Evolutionary conservation across 2,329 filamentous ascomycete genomes (phyloP).

Genomic region (Cryphonectria japonica): DNA sequence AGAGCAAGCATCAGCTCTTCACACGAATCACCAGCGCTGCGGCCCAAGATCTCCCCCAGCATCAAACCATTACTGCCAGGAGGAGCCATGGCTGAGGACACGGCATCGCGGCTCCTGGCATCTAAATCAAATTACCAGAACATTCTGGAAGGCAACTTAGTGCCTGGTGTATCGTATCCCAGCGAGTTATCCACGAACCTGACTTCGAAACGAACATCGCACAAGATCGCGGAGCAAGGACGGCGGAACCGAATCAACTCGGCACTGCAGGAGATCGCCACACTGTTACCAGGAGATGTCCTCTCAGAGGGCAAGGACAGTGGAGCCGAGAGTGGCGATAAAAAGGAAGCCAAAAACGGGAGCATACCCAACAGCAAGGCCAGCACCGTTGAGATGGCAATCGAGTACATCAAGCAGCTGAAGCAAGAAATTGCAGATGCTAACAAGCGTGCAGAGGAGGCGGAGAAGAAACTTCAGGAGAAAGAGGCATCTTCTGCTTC

Average conservation of each 20-base stretch:
- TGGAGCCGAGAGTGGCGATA: slow-evolving; percentile 51
- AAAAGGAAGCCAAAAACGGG: slow-evolving; percentile 44
- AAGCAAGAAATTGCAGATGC: slow-evolving; percentile 73
- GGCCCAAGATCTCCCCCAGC: slow-evolving; percentile 88
- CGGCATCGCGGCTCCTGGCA: slow-evolving; percentile 75
- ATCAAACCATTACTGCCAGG: slow-evolving; percentile 87
- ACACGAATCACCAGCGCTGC: slow-evolving; percentile 82
- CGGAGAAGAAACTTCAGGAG: slow-evolving; percentile 61
- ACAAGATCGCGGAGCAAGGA: slow-evolving; percentile 97
- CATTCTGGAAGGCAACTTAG: slow-evolving; percentile 87
- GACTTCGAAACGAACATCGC: slow-evolving; percentile 93
- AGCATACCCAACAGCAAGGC: slow-evolving; percentile 83
- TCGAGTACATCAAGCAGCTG: slow-evolving; percentile 89
- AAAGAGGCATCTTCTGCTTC: slow-evolving; percentile 12
- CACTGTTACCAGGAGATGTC: slow-evolving; percentile 66
- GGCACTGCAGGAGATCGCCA: slow-evolving; percentile 88
- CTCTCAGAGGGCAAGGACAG: slow-evolving; percentile 41
- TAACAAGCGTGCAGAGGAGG: slow-evolving; percentile 63
- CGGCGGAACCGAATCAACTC: slow-evolving; percentile 93
- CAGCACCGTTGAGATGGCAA: slow-evolving; percentile 95
- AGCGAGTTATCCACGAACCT: slow-evolving; percentile 90
- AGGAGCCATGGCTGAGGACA: slow-evolving; percentile 59
- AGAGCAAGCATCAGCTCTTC: slow-evolving; percentile 68
- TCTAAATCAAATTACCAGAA: slow-evolving; percentile 99
- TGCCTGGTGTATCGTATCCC: slow-evolving; percentile 89